phyloP scores from a whole-genome alignment of 2,329 filamentous ascomycete genomes.

The Leptographium galeiforme region DNA sequence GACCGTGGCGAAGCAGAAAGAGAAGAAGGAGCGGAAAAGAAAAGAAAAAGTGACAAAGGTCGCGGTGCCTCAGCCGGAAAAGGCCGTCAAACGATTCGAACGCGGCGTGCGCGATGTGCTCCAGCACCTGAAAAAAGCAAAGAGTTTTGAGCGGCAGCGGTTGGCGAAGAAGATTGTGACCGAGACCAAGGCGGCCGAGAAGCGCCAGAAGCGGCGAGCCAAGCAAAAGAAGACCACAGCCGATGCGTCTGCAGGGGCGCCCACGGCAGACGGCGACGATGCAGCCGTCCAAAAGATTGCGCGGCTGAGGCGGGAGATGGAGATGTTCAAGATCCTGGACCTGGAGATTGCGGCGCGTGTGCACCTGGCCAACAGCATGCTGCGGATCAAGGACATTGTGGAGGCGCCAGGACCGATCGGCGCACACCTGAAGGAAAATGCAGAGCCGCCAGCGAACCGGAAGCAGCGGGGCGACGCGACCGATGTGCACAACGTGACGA shows the following conservation, averaged over 20 bases:
- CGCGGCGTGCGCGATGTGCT: conserved; percentile 34
- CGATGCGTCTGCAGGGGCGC: not conserved
- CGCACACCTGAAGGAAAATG: conserved; percentile 15
- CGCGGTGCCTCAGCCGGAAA: conserved; percentile 6
- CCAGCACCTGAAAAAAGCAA: conserved; percentile 56
- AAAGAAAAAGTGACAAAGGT: conserved; percentile 1
- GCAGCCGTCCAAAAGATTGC: conserved; percentile 26
- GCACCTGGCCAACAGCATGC: conserved; percentile 39
- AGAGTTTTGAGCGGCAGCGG: conserved; percentile 68
- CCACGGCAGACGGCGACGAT: not conserved
- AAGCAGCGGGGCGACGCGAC: conserved; percentile 30
- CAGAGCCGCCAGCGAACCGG: conserved; percentile 31
- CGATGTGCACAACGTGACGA: conserved; percentile 49
- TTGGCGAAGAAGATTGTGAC: conserved; percentile 46
- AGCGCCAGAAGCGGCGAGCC: not conserved
- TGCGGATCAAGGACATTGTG: conserved; percentile 39
- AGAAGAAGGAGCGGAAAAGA: not conserved
- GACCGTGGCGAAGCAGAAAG: not conserved
- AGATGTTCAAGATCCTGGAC: conserved; percentile 45
- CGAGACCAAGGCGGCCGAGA: conserved; percentile 16
- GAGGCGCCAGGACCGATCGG: conserved; percentile 31
- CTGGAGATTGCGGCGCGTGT: conserved; percentile 43
- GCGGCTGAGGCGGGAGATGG: conserved; percentile 48
- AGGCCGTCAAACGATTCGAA: conserved; percentile 7
- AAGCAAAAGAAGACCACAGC: not conserved